Evolutionary conservation across 73 alveolate species (phyloP).

Genomic region (Stentor coeruleus): DNA sequence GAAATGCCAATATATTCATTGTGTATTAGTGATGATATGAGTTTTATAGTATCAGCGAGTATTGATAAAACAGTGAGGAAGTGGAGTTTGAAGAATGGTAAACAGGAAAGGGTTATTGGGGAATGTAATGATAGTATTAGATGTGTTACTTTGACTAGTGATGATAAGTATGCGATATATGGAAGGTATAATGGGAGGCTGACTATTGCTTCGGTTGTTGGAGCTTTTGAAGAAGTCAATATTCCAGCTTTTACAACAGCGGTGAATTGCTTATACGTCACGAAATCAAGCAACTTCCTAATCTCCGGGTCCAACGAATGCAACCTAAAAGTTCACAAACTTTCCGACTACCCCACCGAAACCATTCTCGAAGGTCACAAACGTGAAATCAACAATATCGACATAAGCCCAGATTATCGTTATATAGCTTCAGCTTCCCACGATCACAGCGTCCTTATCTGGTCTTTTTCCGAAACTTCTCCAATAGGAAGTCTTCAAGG

Average conservation of each 20-base stretch:
- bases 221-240: not conserved
- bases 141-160: not conserved
- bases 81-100: not conserved
- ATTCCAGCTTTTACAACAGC: not conserved
- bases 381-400: not conserved
- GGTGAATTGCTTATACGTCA: not conserved
- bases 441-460: not conserved
- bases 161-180: slow-evolving; percentile 15
- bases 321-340: not conserved
- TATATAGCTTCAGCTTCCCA: not conserved
- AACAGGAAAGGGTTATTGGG: not conserved
- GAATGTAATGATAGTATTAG: not conserved
- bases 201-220: not conserved
- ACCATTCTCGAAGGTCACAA: not conserved
- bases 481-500: not conserved
- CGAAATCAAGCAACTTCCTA: not conserved
- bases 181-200: not conserved
- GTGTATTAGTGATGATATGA: not conserved
- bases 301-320: not conserved
- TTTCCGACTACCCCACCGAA: slow-evolving; percentile 12
- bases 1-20: not conserved
- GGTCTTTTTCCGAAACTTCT: not conserved
- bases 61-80: slow-evolving; percentile 3
- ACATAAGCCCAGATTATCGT: not conserved
- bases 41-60: not conserved